Base-by-base conservation (phyloP, 2,329 filamentous ascomycete species). In the Ceratocystis ficicola region DNA sequence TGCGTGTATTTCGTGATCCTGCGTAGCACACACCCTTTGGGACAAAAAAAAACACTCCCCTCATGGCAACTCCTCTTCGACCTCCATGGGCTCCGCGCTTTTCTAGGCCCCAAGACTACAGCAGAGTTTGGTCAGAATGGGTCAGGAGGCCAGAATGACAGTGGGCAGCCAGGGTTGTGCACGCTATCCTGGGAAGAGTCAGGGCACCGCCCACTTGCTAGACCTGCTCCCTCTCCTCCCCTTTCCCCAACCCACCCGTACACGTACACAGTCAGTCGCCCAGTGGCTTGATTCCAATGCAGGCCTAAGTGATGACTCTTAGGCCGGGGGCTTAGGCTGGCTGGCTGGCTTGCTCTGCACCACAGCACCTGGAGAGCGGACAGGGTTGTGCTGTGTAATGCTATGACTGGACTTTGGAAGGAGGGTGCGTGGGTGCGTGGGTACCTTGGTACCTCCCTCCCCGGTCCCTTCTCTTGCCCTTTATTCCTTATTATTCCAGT, bases 381-480 rank as follows among this genome's bases (percentile, higher is more conserved):
- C 25, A 30, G 55, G 28, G 30, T 32, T 32, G 55, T 28, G 28
- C 30, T 8, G 20, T 59, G 55, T 59, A 36, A 59, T 59, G 25
- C 28, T 59, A 32, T 57, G 25, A 57, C 52, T 57, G 52, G 48
- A 52, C 48, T 52, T 12, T 41, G 36, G 36, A 15, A 41, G 8
- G 48, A 52, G 48, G 28, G 25, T 57, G 17, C 52, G 8, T 57
- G 28, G 52, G 50, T 30, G 30, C 48, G 2, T 52, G 7, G 48
- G 20, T 55, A 55, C 50, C 12, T 55, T 5, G 50, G 50, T 28
- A 55, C 50, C 10, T 57, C 22, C 25, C 22, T 57, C 22, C 50
- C 25, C 46, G 55, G 41, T 64, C 5, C 7, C 62, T 55, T 7
- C 62, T 36, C 62, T 25, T 60, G 36, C 63, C 28, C 52, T 59